Percentiles rank a stretch among this genome's conserved stretches.
Conservation (phyloP, 2,329 filamentous ascomycete genomes). For the Tolypocladium paradoxum region DNA sequence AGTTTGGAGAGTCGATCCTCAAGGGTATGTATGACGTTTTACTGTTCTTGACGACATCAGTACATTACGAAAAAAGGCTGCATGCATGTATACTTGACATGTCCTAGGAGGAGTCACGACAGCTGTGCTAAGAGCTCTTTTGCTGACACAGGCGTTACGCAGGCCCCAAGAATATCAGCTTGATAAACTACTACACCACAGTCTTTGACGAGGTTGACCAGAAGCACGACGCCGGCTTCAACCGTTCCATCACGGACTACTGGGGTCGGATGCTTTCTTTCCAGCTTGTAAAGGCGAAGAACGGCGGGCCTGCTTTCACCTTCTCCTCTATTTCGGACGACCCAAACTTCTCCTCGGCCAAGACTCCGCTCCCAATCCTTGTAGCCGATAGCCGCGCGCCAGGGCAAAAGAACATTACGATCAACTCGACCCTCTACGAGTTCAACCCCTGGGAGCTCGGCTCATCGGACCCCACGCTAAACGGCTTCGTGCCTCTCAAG, state of each 20-base stretch:
- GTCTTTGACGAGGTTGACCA: constrained; percentile 22
- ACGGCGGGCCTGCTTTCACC: constrained; percentile 67
- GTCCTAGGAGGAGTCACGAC: no score
- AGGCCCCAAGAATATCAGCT: constrained; percentile 24
- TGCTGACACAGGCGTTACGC: background rate
- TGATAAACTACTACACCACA: constrained; percentile 27
- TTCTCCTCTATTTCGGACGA: constrained; percentile 57
- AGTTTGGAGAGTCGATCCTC: constrained; percentile 29
- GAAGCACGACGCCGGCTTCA: constrained; percentile 29
- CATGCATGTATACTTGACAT: no score
- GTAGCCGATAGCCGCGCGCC: constrained; percentile 37
- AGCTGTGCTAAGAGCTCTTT: background rate
- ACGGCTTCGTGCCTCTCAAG: constrained; percentile 46
- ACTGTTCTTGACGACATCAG: background rate
- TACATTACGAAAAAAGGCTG: no score
- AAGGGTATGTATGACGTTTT: constrained; percentile 12
- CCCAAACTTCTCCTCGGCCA: constrained; percentile 28
- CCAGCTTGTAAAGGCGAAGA: constrained; percentile 66
- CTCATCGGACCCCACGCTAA: constrained; percentile 47
- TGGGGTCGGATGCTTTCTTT: constrained; percentile 81
- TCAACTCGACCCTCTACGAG: constrained; percentile 54
- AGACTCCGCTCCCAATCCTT: constrained; percentile 37
- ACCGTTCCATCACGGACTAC: constrained; percentile 71
- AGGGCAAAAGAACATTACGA: constrained; percentile 28
- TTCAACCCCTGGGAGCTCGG: constrained; percentile 58